Conservation (phyloP, 305 asterid species). For the Fraxinus floribunda region DNA sequence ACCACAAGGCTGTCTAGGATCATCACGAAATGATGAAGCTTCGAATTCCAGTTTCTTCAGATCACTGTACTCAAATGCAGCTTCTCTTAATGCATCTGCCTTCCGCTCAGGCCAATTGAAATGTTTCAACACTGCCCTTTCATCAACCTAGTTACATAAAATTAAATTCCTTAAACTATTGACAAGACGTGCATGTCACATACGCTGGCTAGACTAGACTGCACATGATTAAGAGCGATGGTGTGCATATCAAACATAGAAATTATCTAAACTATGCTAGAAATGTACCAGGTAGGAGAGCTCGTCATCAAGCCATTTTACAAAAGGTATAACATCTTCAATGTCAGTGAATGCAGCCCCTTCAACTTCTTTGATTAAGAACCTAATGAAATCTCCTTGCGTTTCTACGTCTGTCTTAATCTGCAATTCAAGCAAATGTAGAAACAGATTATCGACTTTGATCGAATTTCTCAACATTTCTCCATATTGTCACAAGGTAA, state of each 20-base stretch:
- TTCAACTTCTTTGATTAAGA: constrained; percentile 89
- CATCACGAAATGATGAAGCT: constrained; percentile 65
- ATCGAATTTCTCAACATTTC: neutral
- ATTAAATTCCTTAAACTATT: neutral
- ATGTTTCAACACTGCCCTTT: constrained; percentile 96
- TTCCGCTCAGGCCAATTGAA: constrained; percentile 93
- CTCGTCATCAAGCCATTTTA: constrained; percentile 98
- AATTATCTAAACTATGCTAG: too few species aligned
- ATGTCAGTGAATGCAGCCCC: constrained; percentile 84
- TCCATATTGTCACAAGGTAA: neutral
- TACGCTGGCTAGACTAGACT: neutral
- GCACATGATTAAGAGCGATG: neutral
- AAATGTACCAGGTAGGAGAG: constrained; percentile 75
- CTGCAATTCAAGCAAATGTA: constrained; percentile 43
- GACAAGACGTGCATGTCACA: neutral
- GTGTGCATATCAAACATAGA: too few species aligned
- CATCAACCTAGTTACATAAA: constrained; percentile 61
- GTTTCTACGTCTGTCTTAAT: constrained; percentile 91
- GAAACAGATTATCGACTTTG: neutral
- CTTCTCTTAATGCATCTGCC: constrained; percentile 95
- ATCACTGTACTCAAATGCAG: constrained; percentile 92
- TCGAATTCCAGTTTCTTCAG: constrained; percentile 80
- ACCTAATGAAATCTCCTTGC: constrained; percentile 93
- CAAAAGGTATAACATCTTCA: constrained; percentile 92
- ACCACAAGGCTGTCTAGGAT: constrained; percentile 71